Base-by-base conservation (phyloP, 495 filamentous ascomycete genomes). In the Clohesyomyces aquaticus region DNA sequence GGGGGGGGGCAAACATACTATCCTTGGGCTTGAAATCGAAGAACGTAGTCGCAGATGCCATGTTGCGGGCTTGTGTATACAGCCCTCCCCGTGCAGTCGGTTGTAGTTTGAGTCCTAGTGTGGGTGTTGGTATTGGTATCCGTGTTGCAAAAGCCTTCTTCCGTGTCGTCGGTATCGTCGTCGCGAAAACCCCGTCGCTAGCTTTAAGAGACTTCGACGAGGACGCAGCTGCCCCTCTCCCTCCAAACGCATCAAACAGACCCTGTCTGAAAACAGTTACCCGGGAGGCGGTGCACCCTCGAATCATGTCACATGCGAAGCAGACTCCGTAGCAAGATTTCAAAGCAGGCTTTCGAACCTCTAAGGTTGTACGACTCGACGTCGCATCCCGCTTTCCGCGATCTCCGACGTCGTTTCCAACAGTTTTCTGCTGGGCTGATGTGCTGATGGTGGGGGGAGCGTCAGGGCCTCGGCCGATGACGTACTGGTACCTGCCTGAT, bases 21-120 rank as follows among this genome's bases (percentile, higher is more conserved):
- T 75, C 73, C 48, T 87, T 82, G 45, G 91, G 86, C 79, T 88
- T 91, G 78, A 98, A 96, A 68, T 96, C 91, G 79, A 89, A 96
- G 77, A 98, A 91, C 57, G 77, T 84, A 12, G 91, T 94, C 63
- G 92, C 92, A 53, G 91, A 91, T 43, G 93, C 78, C 93, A 96
- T 98, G 68, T 75, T 87, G 71, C 21, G 27, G 21, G 12, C 28
- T 12, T 56, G 14, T 54, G 4, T 29, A 19, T 54, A 4, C 26
- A 9, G 49, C 48, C 27, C 3, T 28, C 22, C 25, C 11, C 8
- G 4, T 52, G 3, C 4, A 18, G 21, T 28, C 25, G 6, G 6
- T 9, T 52, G 18, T 14, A 35, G 14, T 9, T 55, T 12, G 14
- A 41, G 38, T 4, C 38, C 8, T n/a, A 22, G 22, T 25, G 46